Conservation (phyloP, 331 rosid genomes). For the Stylosanthes scabra region DNA sequence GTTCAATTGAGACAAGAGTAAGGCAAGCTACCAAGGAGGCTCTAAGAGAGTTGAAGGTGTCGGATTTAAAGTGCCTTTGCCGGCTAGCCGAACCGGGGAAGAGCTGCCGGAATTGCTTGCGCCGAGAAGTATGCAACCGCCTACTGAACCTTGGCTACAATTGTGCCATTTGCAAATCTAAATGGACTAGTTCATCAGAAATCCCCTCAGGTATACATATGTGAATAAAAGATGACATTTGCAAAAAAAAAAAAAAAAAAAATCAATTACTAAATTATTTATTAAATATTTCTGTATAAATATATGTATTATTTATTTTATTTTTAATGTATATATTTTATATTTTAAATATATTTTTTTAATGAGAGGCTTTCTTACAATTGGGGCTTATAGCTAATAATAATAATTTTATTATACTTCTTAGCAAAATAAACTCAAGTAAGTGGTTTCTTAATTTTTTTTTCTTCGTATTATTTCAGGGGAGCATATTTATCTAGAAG, state of each 20-base stretch:
- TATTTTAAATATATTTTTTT: too few species aligned
- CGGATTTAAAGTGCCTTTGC: conserved; percentile 54
- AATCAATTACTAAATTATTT: too few species aligned
- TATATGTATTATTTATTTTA: too few species aligned
- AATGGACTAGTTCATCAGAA: conserved; percentile 63
- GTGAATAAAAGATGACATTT: too few species aligned
- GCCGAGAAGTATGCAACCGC: conserved; percentile 56
- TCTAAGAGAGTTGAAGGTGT: conserved; percentile 41
- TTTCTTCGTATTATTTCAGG: conserved; percentile 40
- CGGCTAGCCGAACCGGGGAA: conserved; percentile 30
- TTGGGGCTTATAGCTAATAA: too few species aligned
- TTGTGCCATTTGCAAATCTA: conserved; percentile 70
- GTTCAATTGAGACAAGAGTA: conserved; percentile 58
- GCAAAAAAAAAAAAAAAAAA: too few species aligned
- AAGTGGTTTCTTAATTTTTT: too few species aligned
- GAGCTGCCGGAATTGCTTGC: conserved; percentile 74
- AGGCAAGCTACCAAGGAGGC: conserved; percentile 66
- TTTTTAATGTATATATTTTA: too few species aligned
- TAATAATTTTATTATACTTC: too few species aligned
- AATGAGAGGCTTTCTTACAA: too few species aligned
- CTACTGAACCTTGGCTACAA: conserved; percentile 61
- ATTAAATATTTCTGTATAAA: too few species aligned
- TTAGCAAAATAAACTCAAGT: too few species aligned
- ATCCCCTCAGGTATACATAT: conserved; percentile 62
- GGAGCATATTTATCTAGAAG: conserved; percentile 75